A percentile compares a stretch with the other conserved stretches of the same genome.
Evolutionary conservation across 352 stramenopile species (phyloP).

Genomic region (Peronospora belbahrii): DNA sequence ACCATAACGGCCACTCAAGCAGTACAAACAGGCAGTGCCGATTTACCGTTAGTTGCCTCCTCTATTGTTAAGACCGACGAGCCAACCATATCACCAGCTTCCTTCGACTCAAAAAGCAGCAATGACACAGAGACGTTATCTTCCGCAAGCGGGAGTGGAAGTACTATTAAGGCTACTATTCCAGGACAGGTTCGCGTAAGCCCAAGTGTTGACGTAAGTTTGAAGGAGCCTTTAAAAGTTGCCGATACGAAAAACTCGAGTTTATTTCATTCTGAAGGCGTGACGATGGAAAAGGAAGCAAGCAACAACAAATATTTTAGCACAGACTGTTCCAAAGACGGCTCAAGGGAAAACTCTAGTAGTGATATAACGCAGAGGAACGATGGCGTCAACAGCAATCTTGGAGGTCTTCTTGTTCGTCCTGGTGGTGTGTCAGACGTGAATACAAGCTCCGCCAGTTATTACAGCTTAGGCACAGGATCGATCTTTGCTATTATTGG

Average conservation of each 20-base stretch:
- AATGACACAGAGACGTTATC: conserved; percentile 14
- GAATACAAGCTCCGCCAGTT: conserved; percentile 36
- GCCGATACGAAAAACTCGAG: background rate
- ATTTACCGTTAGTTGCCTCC: background rate
- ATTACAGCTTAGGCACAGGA: conserved; percentile 46
- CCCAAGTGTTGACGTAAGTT: conserved; percentile 17
- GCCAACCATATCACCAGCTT: conserved; percentile 1
- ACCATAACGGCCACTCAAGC: background rate
- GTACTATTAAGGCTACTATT: conserved; percentile 1
- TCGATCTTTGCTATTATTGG: conserved; percentile 71
- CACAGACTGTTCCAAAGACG: background rate
- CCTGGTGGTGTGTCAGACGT: conserved; percentile 31
- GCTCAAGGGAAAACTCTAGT: background rate
- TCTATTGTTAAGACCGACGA: background rate
- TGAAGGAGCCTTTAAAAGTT: background rate
- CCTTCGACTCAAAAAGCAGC: conserved; percentile 8
- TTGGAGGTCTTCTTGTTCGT: conserved; percentile 15
- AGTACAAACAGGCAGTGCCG: background rate
- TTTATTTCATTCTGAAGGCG: background rate
- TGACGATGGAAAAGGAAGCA: background rate
- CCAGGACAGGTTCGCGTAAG: conserved; percentile 21
- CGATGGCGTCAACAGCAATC: conserved; percentile 1
- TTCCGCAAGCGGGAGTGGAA: conserved; percentile 1
- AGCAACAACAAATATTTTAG: conserved; percentile 8
- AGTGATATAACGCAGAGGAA: conserved; percentile 3